A percentile compares a stretch with the other conserved stretches of the same genome.
Evolutionary conservation across 768 basidiomycete species (phyloP).

Genomic region (Roridomyces roridus): DNA sequence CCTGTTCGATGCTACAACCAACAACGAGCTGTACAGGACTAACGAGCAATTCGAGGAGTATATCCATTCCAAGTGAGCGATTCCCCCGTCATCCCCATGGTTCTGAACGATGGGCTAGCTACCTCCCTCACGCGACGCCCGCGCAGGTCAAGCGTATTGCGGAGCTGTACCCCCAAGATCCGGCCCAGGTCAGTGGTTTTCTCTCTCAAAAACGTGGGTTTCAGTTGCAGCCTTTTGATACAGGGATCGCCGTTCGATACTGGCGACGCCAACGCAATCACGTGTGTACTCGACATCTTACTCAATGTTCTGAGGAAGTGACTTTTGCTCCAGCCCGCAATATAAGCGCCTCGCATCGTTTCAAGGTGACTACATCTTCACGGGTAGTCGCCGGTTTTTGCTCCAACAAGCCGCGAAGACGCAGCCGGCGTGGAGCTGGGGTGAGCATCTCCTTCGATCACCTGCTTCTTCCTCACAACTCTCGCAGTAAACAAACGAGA

Average conservation of each 20-base stretch:
- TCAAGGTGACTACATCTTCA: conserved; percentile 23
- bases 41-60: conserved; percentile 4
- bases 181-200: background rate
- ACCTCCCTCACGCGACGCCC: conserved; percentile 8
- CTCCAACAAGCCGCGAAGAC: conserved; percentile 27
- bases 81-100: background rate
- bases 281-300: background rate
- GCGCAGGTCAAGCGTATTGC: conserved; percentile 13
- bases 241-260: conserved; percentile 26
- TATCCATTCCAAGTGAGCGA: conserved; percentile 10
- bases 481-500: conserved; percentile 9
- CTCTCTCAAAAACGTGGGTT: too few species aligned
- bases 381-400: conserved; percentile 33
- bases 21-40: background rate
- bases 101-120: conserved; percentile 4
- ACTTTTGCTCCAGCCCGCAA: conserved; percentile 26
- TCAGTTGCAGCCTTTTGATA: too few species aligned
- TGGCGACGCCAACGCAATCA: conserved; percentile 25
- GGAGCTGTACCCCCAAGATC: conserved; percentile 20
- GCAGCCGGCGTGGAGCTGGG: conserved; percentile 33
- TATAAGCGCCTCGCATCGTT: conserved; percentile 35
- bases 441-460: conserved; percentile 20
- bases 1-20: background rate
- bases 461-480: too few species aligned
- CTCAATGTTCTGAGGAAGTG: background rate